These are phyloP conservation scores for Beauveria sp. DNA, from an alignment of 2,329 filamentous ascomycete species.

Conservation along the genomic window DNA sequence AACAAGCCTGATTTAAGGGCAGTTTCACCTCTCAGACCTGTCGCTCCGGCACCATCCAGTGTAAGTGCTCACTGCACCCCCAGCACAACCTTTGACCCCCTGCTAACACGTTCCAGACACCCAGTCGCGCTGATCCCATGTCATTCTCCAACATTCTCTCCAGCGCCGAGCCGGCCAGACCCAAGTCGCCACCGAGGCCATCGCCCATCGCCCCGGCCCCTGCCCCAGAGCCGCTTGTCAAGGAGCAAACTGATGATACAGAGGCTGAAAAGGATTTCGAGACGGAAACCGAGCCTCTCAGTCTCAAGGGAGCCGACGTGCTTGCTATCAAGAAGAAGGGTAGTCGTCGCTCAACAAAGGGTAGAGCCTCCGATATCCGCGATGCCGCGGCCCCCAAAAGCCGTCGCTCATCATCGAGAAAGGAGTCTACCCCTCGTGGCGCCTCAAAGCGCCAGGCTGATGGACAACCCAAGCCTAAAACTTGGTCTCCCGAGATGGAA, in stretches of 20 bases:
- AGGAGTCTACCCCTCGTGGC: conserved; percentile 39
- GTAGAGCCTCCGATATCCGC: conserved; percentile 44
- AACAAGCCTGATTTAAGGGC: conserved; percentile 33
- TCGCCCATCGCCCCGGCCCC: conserved; percentile 26
- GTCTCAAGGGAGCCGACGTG: conserved; percentile 2
- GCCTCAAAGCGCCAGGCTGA: conserved; percentile 54
- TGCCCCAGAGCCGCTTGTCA: conserved; percentile 20
- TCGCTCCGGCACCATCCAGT: conserved; percentile 26
- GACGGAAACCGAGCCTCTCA: conserved; percentile 24
- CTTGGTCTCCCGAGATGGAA: conserved; percentile 45
- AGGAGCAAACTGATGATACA: conserved; percentile 9
- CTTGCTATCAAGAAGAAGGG: conserved; percentile 21
- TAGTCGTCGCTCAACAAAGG: conserved; percentile 35
- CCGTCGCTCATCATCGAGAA: conserved; percentile 45
- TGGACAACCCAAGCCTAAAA: conserved; percentile 57
- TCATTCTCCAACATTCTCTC: conserved; percentile 93
- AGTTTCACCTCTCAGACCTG: conserved; percentile 33
- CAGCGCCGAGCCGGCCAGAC: conserved; percentile 59
- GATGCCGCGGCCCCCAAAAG: conserved; percentile 42
- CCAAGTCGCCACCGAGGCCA: conserved; percentile 34
- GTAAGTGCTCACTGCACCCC: conserved; percentile 22
- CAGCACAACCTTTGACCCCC: neutral
- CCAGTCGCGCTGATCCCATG: conserved; percentile 80
- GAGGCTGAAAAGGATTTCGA: conserved; percentile 26
- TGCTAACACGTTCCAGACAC: conserved; percentile 43